These are phyloP conservation scores for Cutaneotrichosporon sp. DNA, from an alignment of 1,284 basidiomycete genomes.

Conservation along the genomic window DNA sequence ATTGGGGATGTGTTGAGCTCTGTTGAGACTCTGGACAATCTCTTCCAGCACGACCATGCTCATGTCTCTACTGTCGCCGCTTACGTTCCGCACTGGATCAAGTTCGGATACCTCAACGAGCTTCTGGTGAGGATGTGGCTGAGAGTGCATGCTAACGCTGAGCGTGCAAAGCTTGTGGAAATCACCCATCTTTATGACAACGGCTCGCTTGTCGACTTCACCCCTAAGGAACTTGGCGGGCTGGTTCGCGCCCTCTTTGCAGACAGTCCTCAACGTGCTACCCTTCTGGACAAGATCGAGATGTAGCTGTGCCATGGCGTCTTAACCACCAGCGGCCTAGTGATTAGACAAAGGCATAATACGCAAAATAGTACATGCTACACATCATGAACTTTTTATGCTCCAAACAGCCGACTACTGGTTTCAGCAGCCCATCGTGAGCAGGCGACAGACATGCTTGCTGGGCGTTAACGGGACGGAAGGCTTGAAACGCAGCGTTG, in stretches of 20 bases:
- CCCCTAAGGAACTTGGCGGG: slow-evolving; percentile 74
- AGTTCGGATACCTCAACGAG: slow-evolving; percentile 89
- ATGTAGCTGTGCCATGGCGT: too few relatives aligned
- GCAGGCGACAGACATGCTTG: too few relatives aligned
- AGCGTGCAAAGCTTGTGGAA: slow-evolving; percentile 79
- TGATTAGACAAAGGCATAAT: too few relatives aligned
- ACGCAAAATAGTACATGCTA: too few relatives aligned
- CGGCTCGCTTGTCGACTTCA: slow-evolving; percentile 88
- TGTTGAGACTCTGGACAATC: slow-evolving; percentile 72
- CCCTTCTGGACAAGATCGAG: slow-evolving; percentile 28
- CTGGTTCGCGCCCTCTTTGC: slow-evolving; percentile 87
- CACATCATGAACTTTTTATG: too few relatives aligned
- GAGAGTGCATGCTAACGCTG: neutral
- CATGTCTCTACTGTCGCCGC: slow-evolving; percentile 42
- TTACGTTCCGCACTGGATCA: slow-evolving; percentile 89
- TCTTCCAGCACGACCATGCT: slow-evolving; percentile 59
- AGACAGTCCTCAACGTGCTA: slow-evolving; percentile 73
- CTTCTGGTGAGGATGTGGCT: slow-evolving; percentile 65
- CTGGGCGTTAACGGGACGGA: too few relatives aligned
- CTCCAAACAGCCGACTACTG: too few relatives aligned
- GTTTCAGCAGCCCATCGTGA: too few relatives aligned
- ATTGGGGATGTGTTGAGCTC: slow-evolving; percentile 79
- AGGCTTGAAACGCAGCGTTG: too few relatives aligned
- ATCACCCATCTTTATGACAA: slow-evolving; percentile 91
- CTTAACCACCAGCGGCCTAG: too few relatives aligned